A percentile compares a stretch with the other conserved stretches of the same genome.
Evolutionary conservation across 2,329 filamentous ascomycete species (phyloP).

Genomic region (Pseudogymnoascus verrucosus): DNA sequence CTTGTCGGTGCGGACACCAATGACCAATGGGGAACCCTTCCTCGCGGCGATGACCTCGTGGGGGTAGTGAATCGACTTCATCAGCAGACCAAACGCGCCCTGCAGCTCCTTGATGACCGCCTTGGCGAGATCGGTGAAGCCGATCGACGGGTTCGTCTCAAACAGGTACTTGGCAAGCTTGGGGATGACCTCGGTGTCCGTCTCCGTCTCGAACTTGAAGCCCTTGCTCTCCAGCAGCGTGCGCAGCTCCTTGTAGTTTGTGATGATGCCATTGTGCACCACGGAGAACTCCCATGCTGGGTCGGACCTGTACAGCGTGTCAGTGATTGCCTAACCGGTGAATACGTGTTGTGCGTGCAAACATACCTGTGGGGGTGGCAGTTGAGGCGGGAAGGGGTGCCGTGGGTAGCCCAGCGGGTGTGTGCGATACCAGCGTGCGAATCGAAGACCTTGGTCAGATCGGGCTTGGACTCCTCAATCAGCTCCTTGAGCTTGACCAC

Average conservation of each 20-base stretch:
- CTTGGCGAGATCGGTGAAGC: slow-evolving; percentile 95
- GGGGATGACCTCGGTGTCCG: slow-evolving; percentile 97
- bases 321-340: not conserved
- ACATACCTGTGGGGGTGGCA: slow-evolving; percentile 95
- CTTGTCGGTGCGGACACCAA: slow-evolving; percentile 92
- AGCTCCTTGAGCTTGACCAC: slow-evolving; percentile 93
- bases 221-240: slow-evolving; percentile 87
- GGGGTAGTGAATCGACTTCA: slow-evolving; percentile 98
- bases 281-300: slow-evolving; percentile 92
- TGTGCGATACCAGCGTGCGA: slow-evolving; percentile 98
- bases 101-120: slow-evolving; percentile 97
- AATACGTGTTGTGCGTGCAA: not conserved
- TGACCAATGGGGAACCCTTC: slow-evolving; percentile 95
- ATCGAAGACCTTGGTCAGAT: slow-evolving; percentile 89
- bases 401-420: slow-evolving; percentile 98
- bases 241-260: slow-evolving; percentile 99
- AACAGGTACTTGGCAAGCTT: slow-evolving; percentile 98
- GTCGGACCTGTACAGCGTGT: slow-evolving; percentile 61
- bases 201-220: slow-evolving; percentile 98
- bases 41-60: slow-evolving; percentile 96
- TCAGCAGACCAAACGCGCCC: slow-evolving; percentile 90
- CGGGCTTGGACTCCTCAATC: slow-evolving; percentile 73
- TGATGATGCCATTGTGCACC: slow-evolving; percentile 99
- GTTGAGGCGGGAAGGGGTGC: slow-evolving; percentile 84
- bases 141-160: slow-evolving; percentile 86